Evolutionary conservation across 345 rosid genomes (phyloP).

Genomic region (Hibiscus mutabilis): DNA sequence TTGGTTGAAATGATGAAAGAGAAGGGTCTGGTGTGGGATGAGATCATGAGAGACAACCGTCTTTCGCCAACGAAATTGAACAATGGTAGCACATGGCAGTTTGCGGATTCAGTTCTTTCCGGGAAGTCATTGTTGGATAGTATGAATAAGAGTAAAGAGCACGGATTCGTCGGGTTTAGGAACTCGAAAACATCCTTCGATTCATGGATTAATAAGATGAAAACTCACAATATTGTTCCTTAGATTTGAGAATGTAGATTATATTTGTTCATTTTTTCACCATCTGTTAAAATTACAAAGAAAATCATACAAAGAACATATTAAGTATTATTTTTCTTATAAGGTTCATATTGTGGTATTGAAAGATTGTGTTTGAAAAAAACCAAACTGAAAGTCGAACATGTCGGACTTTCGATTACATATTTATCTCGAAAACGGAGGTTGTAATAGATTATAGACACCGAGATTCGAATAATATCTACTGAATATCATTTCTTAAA

Average conservation of each 20-base stretch:
- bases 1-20: constrained; percentile 30
- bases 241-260: neutral
- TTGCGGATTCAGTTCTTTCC: constrained; percentile 17
- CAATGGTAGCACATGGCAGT: constrained; percentile 22
- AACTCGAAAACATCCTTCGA: constrained; percentile 29
- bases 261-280: too few relatives aligned
- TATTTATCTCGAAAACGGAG: too few relatives aligned
- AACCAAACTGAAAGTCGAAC: too few relatives aligned
- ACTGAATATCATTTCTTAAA: too few relatives aligned
- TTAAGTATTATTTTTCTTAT: too few relatives aligned
- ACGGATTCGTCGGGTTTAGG: constrained; percentile 39
- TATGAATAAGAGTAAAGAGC: constrained; percentile 38
- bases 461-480: too few relatives aligned
- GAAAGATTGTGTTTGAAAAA: too few relatives aligned
- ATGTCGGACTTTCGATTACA: too few relatives aligned
- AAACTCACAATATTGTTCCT: constrained; percentile 21
- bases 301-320: too few relatives aligned
- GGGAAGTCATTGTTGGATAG: constrained; percentile 7
- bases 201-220: constrained; percentile 27
- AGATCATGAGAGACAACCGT: constrained; percentile 23
- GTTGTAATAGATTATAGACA: too few relatives aligned
- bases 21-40: constrained; percentile 29
- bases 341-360: too few relatives aligned
- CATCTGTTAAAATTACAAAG: too few relatives aligned
- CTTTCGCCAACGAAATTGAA: constrained; percentile 20